Evolutionary conservation across 495 filamentous ascomycete species (phyloP), one percentile per base, ranked within the genome.

Genomic region (Penicillium fimorum): DNA sequence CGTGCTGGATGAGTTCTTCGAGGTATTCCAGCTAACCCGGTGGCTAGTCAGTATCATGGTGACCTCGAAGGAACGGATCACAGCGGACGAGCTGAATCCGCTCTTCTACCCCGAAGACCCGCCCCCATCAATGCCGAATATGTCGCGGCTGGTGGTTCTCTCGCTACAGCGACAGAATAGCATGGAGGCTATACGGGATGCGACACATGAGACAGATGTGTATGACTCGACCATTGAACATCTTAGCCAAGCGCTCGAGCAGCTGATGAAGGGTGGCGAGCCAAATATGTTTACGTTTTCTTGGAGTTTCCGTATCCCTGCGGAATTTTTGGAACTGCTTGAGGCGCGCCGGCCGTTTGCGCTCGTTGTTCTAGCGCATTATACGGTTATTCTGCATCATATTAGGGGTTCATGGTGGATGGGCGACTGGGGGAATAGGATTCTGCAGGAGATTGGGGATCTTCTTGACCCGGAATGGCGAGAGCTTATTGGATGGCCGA

Each of bases 381-480:
- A 76, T 60, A 72, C 75, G 6, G 73, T 82, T 15, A 65, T 80
- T 12, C 57, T 83, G 42, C 73, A 82, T 53, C 71, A 74, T 48
- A 48, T 82, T 29, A 66, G 80, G n/a, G 56, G 72, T 9, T 66
- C 72, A 42, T 83, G 80, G 80, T 83, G 74, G 72, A 76, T 81
- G 74, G 71, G 68, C 0, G 72, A 79, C 30, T 79, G 76, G 76
- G 76, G 68, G 0, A 47, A 37, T 1, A 57, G 64, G 18, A 53
- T 77, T n/a, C 61, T 77, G 18, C 58, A 54, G 30, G 59, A 70
- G 32, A 69, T 74, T 37, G 69, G 66, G 25, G 62, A 67, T 25
- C 33, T 50, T 27, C 50, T 77, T n/a, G 65, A 60, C n/a, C 50
- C 60, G 1, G 62, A 70, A 32, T 74, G 67, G 71, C 61, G 58